A percentile compares a stretch with the other conserved stretches of the same genome.
phyloP scores from a whole-genome alignment of 2,329 filamentous ascomycete species.

The Nemania sp. region DNA sequence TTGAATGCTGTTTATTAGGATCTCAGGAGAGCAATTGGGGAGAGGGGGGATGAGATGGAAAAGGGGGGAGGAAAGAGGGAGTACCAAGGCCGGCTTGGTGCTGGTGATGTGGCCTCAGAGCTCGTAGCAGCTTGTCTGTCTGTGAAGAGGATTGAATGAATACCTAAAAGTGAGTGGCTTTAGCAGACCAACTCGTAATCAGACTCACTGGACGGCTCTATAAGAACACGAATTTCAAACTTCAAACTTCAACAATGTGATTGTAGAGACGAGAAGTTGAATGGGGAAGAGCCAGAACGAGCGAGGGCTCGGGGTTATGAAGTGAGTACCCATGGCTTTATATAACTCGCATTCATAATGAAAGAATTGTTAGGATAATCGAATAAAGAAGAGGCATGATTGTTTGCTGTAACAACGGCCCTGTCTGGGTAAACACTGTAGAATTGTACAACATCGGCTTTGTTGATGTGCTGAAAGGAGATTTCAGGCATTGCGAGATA shows the following conservation, averaged over 20 bases:
- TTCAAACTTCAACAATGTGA: background rate
- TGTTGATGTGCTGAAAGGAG: no score
- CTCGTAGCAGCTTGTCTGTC: background rate
- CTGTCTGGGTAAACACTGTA: no score
- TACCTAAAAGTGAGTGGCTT: background rate
- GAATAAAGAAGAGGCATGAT: no score
- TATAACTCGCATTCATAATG: no score
- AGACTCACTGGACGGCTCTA: background rate
- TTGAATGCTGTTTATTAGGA: background rate
- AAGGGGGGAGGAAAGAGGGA: background rate
- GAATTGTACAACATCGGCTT: no score
- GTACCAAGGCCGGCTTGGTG: constrained; percentile 6
- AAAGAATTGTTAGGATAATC: no score
- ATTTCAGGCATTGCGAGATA: no score
- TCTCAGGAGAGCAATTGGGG: no score
- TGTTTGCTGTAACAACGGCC: no score
- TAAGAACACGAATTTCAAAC: background rate
- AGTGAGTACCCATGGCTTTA: no score
- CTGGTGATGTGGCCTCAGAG: constrained; percentile 1
- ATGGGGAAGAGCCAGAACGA: background rate
- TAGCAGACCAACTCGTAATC: background rate
- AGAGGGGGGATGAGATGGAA: background rate
- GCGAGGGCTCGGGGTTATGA: background rate
- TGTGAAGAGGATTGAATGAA: background rate
- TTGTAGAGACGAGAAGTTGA: background rate